Base-by-base conservation (phyloP, 106 monocot genomes). In the Dioscorea alata region DNA sequence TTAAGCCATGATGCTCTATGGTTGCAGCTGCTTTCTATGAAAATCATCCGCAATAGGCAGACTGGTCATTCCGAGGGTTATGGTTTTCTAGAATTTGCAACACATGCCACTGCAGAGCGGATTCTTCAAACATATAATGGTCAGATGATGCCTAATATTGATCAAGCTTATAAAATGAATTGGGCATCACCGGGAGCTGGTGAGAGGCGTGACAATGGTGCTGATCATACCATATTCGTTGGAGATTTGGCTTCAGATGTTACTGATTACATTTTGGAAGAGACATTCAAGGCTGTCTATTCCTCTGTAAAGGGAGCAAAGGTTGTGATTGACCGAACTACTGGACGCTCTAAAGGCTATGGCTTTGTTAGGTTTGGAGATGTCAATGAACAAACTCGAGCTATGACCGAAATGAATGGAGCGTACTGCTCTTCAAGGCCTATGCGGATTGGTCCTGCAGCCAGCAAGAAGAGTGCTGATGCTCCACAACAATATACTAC, bases 281-380 rank as follows among this genome's bases (percentile, higher is more conserved):
- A 96, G 73, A 82, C 86, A 59, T 96, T 96, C 67, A 84, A 77
- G 78, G 74, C 56, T 66, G 81, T 84, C n/a, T 96, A 91, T 63
- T 58, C 88, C 13, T 91, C 95, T 33, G 85, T 95, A 48, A 90
- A 75, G 67, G 91, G 94, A 49, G 94, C 94, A 12, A 95, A 95
- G 72, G 80, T 96, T 76, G 91, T 96, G 8, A 89, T 78, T 22
- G 95, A 96, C 64, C 85, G 85, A 74, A 33, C 69, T 18, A 96
- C 95, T 17, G 86, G 85, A 57, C 81, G 84, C 12, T 85, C 91
- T n/a, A 96, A 96, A 69, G 95, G 95, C 5, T 96, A 96, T 76
- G 95, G 95, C 31, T 96, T 96, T 88, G 95, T 96, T 33, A 96
- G 74, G 70, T 96, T 96, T 82, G 86, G 91, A 34, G 95, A 96